phyloP scores from a whole-genome alignment of 805 yeast genomes.

The Candida sithepensis region DNA sequence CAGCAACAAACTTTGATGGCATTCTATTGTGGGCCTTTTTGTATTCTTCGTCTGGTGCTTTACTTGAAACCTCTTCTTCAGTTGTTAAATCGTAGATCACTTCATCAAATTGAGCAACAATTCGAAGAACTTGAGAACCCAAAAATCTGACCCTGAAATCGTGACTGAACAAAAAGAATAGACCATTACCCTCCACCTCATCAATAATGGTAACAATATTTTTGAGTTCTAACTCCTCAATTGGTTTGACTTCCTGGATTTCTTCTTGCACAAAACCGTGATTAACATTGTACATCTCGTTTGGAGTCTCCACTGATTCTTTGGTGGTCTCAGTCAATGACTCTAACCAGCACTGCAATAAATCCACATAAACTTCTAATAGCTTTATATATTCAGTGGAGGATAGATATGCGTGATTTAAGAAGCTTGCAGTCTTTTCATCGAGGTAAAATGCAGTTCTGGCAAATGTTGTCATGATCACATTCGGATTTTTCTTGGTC shows the following conservation, averaged over 20 bases:
- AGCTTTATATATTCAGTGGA: constrained; percentile 59
- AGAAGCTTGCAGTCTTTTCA: constrained; percentile 58
- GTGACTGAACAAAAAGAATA: constrained; percentile 87
- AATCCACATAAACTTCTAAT: constrained; percentile 69
- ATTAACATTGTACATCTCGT: constrained; percentile 33
- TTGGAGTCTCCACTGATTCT: constrained; percentile 27
- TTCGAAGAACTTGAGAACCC: constrained; percentile 70
- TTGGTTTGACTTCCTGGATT: constrained; percentile 41
- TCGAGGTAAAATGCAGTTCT: constrained; percentile 74
- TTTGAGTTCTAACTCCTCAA: constrained; percentile 72
- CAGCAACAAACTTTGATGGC: constrained; percentile 73
- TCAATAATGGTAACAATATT: constrained; percentile 81
- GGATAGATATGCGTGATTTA: constrained; percentile 54
- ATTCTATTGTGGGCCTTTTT: constrained; percentile 47
- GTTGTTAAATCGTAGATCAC: constrained; percentile 54
- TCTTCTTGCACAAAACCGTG: constrained; percentile 34
- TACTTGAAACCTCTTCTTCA: constrained; percentile 9
- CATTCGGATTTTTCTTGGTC: constrained; percentile 62
- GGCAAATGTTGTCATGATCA: constrained; percentile 70
- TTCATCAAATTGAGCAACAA: constrained; percentile 85
- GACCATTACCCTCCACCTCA: constrained; percentile 93
- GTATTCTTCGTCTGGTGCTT: constrained; percentile 14
- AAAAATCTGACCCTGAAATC: constrained; percentile 70
- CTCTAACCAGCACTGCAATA: constrained; percentile 78
- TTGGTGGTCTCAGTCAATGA: constrained; percentile 44